phyloP scores from a whole-genome alignment of 1,139 yeast genomes.

The Debaryomyces subglobosus region DNA sequence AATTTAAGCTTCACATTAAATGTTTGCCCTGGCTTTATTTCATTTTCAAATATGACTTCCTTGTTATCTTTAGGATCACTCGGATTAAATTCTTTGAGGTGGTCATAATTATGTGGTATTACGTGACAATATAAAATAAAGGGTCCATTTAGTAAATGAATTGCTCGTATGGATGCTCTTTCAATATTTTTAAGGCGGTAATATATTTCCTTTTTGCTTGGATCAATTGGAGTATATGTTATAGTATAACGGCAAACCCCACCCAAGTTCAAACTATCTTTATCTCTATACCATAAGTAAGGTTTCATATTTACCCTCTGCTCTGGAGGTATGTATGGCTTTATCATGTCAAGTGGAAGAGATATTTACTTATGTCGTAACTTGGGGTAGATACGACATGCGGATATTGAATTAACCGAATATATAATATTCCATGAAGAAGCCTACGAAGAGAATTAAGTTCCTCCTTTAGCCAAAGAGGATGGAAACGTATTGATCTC shows the following conservation, averaged over 20 bases:
- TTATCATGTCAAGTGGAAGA: not conserved
- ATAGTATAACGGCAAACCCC: slow-evolving; percentile 42
- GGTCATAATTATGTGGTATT: slow-evolving; percentile 52
- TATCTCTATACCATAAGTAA: slow-evolving; percentile 45
- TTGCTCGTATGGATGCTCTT: slow-evolving; percentile 51
- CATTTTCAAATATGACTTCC: slow-evolving; percentile 43
- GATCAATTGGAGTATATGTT: slow-evolving; percentile 27
- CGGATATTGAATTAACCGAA: slow-evolving; percentile 4
- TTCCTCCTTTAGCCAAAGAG: not conserved
- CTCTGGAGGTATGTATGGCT: not conserved
- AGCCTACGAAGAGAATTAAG: not conserved
- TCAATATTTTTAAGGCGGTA: slow-evolving; percentile 56
- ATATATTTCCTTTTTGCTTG: slow-evolving; percentile 25
- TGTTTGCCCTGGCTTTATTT: slow-evolving; percentile 65
- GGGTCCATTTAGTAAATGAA: slow-evolving; percentile 61
- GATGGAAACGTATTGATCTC: not conserved
- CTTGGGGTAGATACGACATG: slow-evolving; percentile 7
- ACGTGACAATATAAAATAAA: slow-evolving; percentile 62
- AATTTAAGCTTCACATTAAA: slow-evolving; percentile 52
- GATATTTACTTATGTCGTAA: slow-evolving; percentile 2
- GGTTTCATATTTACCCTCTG: slow-evolving; percentile 15
- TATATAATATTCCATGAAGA: not conserved
- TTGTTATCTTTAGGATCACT: slow-evolving; percentile 23
- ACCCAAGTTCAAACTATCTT: slow-evolving; percentile 38
- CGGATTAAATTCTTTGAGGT: slow-evolving; percentile 33